Evolutionary conservation across 2,329 filamentous ascomycete species (phyloP).

Genomic region (Penicillium sp.): DNA sequence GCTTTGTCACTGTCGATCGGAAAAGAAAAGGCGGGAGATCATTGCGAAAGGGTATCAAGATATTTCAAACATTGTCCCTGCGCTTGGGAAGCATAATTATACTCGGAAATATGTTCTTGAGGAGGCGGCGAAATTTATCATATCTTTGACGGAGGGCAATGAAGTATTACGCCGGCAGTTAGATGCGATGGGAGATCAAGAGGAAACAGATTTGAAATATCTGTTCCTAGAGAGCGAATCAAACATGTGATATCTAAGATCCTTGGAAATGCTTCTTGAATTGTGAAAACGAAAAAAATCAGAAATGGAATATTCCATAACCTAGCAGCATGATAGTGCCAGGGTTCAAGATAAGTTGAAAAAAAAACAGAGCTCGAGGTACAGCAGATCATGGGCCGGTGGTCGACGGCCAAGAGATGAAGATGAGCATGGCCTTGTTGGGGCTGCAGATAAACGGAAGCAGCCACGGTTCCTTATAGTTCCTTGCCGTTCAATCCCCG

Average conservation of each 20-base stretch:
- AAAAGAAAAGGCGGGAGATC: constrained; percentile 21
- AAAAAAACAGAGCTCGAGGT: too few relatives aligned
- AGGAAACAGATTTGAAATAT: constrained; percentile 1
- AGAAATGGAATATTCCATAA: too few relatives aligned
- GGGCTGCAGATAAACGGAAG: too few relatives aligned
- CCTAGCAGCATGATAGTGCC: too few relatives aligned
- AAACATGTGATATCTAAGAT: background rate
- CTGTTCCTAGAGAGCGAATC: background rate
- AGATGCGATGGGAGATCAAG: constrained; percentile 1
- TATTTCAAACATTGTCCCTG: constrained; percentile 16
- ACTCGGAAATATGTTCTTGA: constrained; percentile 21
- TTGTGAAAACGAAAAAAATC: too few relatives aligned
- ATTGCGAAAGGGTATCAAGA: constrained; percentile 15
- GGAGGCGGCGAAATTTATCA: constrained; percentile 13
- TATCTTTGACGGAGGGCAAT: constrained; percentile 11
- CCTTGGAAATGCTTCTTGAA: background rate
- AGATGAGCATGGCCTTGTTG: too few relatives aligned
- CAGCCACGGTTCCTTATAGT: too few relatives aligned
- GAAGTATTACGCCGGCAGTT: constrained; percentile 10
- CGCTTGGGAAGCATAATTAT: constrained; percentile 14
- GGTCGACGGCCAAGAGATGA: too few relatives aligned
- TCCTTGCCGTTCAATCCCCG: too few relatives aligned
- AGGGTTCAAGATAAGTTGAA: background rate
- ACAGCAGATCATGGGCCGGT: too few relatives aligned
- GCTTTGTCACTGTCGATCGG: constrained; percentile 21